phyloP scores from a whole-genome alignment of 208 protist species.

The Tetramitus jugosus region DNA sequence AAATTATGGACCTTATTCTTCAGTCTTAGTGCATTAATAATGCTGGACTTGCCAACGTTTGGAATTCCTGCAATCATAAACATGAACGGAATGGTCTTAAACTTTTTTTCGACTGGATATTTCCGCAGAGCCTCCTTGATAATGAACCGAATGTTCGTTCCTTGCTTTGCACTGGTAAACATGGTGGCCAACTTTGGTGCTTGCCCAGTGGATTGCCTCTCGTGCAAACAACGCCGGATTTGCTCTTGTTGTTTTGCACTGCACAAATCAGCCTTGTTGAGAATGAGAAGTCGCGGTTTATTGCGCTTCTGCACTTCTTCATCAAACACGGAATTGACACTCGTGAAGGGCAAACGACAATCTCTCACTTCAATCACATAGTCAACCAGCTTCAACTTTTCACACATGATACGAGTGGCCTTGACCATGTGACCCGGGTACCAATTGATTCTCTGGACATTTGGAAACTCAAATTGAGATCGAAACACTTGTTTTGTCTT shows the following conservation, averaged over 20 bases:
- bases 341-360: conserved; percentile 28
- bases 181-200: not conserved
- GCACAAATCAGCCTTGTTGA: conserved; percentile 37
- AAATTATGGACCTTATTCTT: conserved; percentile 36
- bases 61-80: conserved; percentile 96
- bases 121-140: not conserved
- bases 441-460: conserved; percentile 37
- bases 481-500: no score
- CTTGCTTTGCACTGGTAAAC: conserved; percentile 5
- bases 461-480: no score
- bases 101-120: not conserved
- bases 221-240: no score
- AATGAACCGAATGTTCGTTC: not conserved
- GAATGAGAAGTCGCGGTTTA: conserved; percentile 29
- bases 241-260: not conserved
- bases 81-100: conserved; percentile 16
- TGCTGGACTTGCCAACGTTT: conserved; percentile 99
- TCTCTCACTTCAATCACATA: conserved; percentile 36
- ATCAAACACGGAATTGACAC: conserved; percentile 22
- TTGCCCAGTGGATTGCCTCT: not conserved
- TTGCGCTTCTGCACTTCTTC: conserved; percentile 16
- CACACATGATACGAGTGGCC: conserved; percentile 14
- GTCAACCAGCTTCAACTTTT: conserved; percentile 31
- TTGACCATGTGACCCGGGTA: conserved; percentile 41
- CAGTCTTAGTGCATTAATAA: conserved; percentile 98